Conservation (phyloP, 345 rosid genomes). For the Mallotus nudiflorus region DNA sequence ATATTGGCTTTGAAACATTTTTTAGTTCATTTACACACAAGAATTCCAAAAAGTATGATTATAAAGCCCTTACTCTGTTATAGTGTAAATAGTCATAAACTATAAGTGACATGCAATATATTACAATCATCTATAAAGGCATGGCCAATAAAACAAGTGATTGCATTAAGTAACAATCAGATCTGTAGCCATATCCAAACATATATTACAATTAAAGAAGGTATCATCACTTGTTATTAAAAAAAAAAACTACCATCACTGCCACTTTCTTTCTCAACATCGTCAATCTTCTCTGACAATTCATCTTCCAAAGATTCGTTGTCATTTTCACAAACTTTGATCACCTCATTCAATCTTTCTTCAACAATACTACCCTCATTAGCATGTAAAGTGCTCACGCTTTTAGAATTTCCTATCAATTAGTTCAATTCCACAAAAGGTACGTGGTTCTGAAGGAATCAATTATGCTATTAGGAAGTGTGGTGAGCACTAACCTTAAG, state of each 20-base stretch:
- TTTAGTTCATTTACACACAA: too few species aligned
- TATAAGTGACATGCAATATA: too few species aligned
- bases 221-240: too few species aligned
- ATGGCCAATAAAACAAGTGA: conserved; percentile 38
- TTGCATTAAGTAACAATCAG: conserved; percentile 33
- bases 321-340: conserved; percentile 70
- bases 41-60: too few species aligned
- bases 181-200: conserved; percentile 32
- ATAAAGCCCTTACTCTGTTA: too few species aligned
- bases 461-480: too few species aligned
- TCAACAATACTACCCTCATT: conserved; percentile 85
- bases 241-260: conserved; percentile 73
- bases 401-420: conserved; percentile 47
- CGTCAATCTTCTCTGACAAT: conserved; percentile 50
- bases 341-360: conserved; percentile 58
- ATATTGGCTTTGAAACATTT: too few species aligned
- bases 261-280: conserved; percentile 53
- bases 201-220: conserved; percentile 41
- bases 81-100: too few species aligned
- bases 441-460: conserved; percentile 44
- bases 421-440: conserved; percentile 57
- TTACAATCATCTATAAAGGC: conserved; percentile 29
- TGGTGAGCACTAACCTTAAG: too few species aligned
- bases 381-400: conserved; percentile 54
- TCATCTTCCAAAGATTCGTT: conserved; percentile 56